These are phyloP conservation scores for Annulohypoxylon stygium DNA, from an alignment of 495 filamentous ascomycete species.

Conservation along the genomic window DNA sequence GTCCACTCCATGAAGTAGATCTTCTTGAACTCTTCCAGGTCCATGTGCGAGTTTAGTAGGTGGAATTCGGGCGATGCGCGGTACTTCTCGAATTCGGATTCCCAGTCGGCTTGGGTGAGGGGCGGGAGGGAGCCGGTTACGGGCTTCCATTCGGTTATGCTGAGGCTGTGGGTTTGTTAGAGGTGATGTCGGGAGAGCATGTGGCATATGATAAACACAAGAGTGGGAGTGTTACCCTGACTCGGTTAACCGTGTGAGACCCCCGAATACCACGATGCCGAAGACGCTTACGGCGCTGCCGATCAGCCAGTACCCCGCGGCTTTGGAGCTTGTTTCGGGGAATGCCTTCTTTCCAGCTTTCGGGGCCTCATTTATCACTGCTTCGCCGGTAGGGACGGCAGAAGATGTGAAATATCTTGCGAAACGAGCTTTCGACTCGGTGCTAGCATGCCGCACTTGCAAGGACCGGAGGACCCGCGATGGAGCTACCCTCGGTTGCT, in stretches of 20 bases:
- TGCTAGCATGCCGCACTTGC: conserved; percentile 33
- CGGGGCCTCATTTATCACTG: background rate
- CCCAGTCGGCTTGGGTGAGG: conserved; percentile 80
- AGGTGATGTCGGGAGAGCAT: background rate
- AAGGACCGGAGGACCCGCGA: conserved; percentile 49
- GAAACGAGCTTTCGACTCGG: conserved; percentile 37
- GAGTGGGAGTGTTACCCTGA: conserved; percentile 83
- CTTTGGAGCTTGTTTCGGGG: conserved; percentile 77
- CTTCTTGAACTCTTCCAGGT: conserved; percentile 90
- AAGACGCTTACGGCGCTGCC: conserved; percentile 93
- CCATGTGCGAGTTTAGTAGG: conserved; percentile 92
- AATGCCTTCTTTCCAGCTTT: conserved; percentile 59
- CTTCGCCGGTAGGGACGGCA: conserved; percentile 45
- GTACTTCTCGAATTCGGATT: conserved; percentile 92
- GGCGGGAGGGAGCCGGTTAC: conserved; percentile 95
- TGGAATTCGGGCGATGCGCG: conserved; percentile 90
- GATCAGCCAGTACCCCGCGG: conserved; percentile 91
- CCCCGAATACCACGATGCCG: conserved; percentile 95
- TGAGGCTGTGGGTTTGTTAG: conserved; percentile 69
- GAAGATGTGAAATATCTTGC: conserved; percentile 58
- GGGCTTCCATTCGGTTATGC: conserved; percentile 99
- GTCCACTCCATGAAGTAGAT: conserved; percentile 99
- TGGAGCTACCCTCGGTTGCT: conserved; percentile 50
- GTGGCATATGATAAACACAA: no score
- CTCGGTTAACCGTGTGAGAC: conserved; percentile 92